A percentile compares a stretch with the other conserved stretches of the same genome.
phyloP scores from a whole-genome alignment of 2,329 filamentous ascomycete genomes.

The Neopestalotiopsis sp. region DNA sequence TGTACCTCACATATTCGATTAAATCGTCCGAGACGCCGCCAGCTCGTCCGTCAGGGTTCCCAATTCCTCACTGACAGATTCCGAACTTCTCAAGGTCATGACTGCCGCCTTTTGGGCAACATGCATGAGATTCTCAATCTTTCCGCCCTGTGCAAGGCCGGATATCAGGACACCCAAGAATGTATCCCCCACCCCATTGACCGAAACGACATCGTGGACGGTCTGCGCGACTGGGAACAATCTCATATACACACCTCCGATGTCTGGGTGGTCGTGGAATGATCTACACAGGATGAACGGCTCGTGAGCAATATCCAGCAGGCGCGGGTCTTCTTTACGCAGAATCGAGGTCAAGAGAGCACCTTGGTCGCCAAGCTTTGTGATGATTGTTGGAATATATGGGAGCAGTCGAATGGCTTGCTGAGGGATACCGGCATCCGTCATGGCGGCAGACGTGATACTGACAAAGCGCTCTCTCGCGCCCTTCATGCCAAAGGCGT shows the following conservation, averaged over 20 bases:
- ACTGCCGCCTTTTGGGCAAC: constrained; percentile 84
- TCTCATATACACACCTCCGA: constrained; percentile 84
- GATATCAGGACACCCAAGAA: constrained; percentile 86
- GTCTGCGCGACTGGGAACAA: constrained; percentile 70
- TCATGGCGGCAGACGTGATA: constrained; percentile 70
- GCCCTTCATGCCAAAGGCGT: constrained; percentile 77
- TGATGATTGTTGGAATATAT: constrained; percentile 83
- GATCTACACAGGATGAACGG: constrained; percentile 75
- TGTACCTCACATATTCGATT: background rate
- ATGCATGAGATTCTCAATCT: constrained; percentile 68
- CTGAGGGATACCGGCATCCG: constrained; percentile 82
- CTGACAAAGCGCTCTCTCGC: constrained; percentile 74
- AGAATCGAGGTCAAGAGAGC: constrained; percentile 79
- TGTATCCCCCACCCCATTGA: constrained; percentile 95
- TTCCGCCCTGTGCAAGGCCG: constrained; percentile 68
- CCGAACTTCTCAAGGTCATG: constrained; percentile 75
- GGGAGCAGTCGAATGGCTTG: constrained; percentile 85
- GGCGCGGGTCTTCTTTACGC: constrained; percentile 66
- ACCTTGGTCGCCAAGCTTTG: constrained; percentile 79
- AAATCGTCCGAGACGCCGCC: constrained; percentile 23
- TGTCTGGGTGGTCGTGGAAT: constrained; percentile 53
- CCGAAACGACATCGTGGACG: constrained; percentile 78
- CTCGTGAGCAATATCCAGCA: constrained; percentile 66
- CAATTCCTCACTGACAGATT: constrained; percentile 72
- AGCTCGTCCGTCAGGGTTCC: constrained; percentile 50